These are phyloP conservation scores for Pleodorina starrii DNA, from an alignment of 139 green algal genomes.

Conservation along the genomic window DNA sequence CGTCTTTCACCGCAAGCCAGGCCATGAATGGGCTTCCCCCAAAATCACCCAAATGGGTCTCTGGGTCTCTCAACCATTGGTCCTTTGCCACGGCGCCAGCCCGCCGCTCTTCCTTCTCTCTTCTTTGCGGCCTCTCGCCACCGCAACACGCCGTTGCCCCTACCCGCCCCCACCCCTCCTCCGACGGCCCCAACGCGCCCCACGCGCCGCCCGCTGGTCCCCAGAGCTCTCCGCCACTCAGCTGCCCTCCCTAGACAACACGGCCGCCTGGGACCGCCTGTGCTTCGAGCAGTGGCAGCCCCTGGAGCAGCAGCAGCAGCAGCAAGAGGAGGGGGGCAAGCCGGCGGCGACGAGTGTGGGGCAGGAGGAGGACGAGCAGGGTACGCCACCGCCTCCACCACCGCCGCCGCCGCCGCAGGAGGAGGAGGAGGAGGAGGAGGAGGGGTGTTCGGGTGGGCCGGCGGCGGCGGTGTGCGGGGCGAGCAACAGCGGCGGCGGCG, in stretches of 20 bases:
- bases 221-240: slow-evolving; percentile 17
- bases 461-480: too few relatives aligned
- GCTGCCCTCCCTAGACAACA: slow-evolving; percentile 32
- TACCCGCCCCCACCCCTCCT: too few relatives aligned
- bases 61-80: too few relatives aligned
- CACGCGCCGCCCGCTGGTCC: too few relatives aligned
- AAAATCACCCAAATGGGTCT: too few relatives aligned
- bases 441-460: neutral
- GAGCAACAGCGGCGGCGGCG: neutral
- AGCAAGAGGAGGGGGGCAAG: neutral
- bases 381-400: neutral
- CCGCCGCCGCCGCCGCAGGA: neutral
- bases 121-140: too few relatives aligned
- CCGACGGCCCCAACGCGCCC: too few relatives aligned
- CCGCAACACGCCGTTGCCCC: too few relatives aligned
- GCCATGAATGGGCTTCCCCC: too few relatives aligned
- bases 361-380: neutral
- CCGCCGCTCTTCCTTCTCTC: too few relatives aligned
- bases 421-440: neutral
- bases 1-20: too few relatives aligned
- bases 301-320: slow-evolving; percentile 27
- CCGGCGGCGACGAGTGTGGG: neutral
- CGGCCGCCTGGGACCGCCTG: slow-evolving; percentile 44
- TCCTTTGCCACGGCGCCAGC: too few relatives aligned
- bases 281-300: slow-evolving; percentile 54